These are phyloP conservation scores for Ligustrum vulgare DNA, from an alignment of 257 asterid genomes.

Conservation along the genomic window DNA sequence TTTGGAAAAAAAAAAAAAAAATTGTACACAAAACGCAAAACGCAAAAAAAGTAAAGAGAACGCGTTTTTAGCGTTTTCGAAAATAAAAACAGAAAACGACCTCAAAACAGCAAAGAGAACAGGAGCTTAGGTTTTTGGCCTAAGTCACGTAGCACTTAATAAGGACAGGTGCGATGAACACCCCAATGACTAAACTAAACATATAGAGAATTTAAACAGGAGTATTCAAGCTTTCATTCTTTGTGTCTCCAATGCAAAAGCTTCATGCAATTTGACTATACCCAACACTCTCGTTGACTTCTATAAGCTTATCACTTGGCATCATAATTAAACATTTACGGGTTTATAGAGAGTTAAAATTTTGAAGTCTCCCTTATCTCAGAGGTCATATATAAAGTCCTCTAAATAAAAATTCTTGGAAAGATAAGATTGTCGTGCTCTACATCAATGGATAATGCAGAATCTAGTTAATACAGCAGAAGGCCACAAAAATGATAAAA, in stretches of 20 bases:
- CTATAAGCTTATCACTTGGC: constrained; percentile 9
- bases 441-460: constrained; percentile 16
- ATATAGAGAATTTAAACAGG: constrained; percentile 6
- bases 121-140: no score
- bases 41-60: no score
- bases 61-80: no score
- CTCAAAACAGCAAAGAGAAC: no score
- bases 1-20: no score
- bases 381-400: not conserved
- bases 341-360: constrained; percentile 2
- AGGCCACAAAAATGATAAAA: not conserved
- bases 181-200: not conserved
- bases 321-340: not conserved
- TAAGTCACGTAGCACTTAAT: constrained; percentile 3
- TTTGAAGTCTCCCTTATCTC: constrained; percentile 3
- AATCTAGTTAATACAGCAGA: constrained; percentile 5
- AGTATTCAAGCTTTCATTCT: constrained; percentile 6
- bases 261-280: constrained; percentile 1
- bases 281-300: constrained; percentile 2
- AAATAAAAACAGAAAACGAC: no score
- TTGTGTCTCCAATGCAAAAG: not conserved
- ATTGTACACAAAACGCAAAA: no score
- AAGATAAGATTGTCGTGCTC: constrained; percentile 16
- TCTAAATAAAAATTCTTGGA: not conserved
- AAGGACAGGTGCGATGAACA: not conserved